Conservation (phyloP, 2,329 filamentous ascomycete genomes). For the Bretziella fagacearum region DNA sequence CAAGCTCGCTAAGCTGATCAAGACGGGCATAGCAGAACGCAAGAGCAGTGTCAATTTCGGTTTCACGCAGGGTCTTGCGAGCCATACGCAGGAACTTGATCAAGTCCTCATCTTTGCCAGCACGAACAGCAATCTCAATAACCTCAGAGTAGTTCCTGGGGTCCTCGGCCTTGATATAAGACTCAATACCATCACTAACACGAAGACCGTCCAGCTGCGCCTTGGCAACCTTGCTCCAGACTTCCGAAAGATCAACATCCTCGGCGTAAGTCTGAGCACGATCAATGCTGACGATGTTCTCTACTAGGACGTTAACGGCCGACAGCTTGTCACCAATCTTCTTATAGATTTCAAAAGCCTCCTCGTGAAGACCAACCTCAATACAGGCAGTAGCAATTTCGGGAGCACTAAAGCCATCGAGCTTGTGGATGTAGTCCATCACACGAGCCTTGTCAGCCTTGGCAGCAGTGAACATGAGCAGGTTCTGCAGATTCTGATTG, state of each 20-base stretch:
- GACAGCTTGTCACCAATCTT: slow-evolving; percentile 81
- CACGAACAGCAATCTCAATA: slow-evolving; percentile 86
- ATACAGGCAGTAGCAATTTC: slow-evolving; percentile 90
- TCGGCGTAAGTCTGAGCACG: slow-evolving; percentile 92
- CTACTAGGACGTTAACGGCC: slow-evolving; percentile 81
- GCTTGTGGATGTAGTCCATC: slow-evolving; percentile 88
- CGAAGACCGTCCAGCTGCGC: slow-evolving; percentile 92
- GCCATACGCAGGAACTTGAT: slow-evolving; percentile 96
- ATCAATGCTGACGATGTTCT: slow-evolving; percentile 95
- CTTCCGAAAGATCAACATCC: slow-evolving; percentile 79
- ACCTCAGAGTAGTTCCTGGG: slow-evolving; percentile 89
- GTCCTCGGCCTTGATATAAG: slow-evolving; percentile 89
- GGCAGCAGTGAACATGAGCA: slow-evolving; percentile 88
- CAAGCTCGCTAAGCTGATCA: slow-evolving; percentile 79
- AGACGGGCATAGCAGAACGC: slow-evolving; percentile 88
- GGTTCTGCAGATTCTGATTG: slow-evolving; percentile 88
- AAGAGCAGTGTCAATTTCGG: slow-evolving; percentile 80
- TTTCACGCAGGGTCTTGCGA: slow-evolving; percentile 87
- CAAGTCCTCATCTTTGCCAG: slow-evolving; percentile 93
- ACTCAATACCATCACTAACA: slow-evolving; percentile 82
- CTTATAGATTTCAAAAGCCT: slow-evolving; percentile 97
- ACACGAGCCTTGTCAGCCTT: slow-evolving; percentile 91
- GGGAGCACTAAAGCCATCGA: slow-evolving; percentile 76
- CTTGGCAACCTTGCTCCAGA: slow-evolving; percentile 98
- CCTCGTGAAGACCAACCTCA: slow-evolving; percentile 84